A percentile compares a stretch with the other conserved stretches of the same genome.
Conservation (phyloP, 1,139 yeast genomes). For the Magnusiomyces magnusii region DNA sequence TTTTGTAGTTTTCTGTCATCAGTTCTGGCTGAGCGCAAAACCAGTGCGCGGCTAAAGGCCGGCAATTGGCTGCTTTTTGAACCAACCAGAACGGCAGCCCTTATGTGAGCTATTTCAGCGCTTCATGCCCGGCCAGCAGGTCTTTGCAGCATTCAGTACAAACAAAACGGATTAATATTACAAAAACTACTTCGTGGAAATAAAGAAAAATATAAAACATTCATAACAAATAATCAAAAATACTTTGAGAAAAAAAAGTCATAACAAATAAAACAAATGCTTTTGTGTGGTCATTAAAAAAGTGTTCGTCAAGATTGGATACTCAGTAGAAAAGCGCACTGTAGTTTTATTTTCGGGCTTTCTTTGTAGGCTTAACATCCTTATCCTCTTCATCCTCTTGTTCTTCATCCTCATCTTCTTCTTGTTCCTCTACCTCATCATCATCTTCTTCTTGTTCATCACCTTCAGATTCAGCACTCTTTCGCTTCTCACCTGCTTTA, state of each 20-base stretch:
- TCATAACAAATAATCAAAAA: neutral
- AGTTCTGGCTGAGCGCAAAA: too few species aligned
- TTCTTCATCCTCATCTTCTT: neutral
- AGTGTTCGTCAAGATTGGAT: neutral
- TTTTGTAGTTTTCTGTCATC: too few species aligned
- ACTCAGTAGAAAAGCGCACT: neutral
- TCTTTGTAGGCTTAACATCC: neutral
- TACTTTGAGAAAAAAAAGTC: neutral
- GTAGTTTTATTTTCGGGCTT: neutral
- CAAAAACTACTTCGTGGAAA: too few species aligned
- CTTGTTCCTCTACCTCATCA: conserved; percentile 3
- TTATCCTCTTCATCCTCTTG: neutral
- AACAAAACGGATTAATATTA: too few species aligned
- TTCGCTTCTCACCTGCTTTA: neutral
- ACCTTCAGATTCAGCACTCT: conserved; percentile 16
- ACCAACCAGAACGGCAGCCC: too few species aligned
- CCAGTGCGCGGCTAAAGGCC: neutral
- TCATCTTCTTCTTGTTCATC: conserved; percentile 14
- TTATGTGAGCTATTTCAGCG: too few species aligned
- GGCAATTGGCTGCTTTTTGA: neutral
- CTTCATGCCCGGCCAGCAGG: too few species aligned
- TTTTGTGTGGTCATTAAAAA: neutral
- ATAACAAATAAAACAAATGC: neutral
- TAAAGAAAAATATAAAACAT: too few species aligned
- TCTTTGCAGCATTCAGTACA: too few species aligned